Evolutionary conservation across 257 asterid species (phyloP).

Genomic region (Lycium ferocissimum): DNA sequence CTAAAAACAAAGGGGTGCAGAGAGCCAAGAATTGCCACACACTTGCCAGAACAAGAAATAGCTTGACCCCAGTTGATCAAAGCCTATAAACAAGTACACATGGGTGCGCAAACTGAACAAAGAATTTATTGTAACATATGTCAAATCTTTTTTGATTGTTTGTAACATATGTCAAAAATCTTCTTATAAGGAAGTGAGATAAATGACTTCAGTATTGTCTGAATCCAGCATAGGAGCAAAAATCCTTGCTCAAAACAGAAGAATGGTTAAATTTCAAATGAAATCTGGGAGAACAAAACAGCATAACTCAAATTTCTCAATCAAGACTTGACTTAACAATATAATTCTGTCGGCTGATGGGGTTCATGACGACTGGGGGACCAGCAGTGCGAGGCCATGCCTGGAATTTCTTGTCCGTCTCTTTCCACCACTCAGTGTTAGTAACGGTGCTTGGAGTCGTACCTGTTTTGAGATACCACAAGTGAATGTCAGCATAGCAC

Average conservation of each 20-base stretch:
- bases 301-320: constrained; percentile 25
- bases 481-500: constrained; percentile 8
- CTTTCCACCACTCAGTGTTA: constrained; percentile 69
- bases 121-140: not conserved
- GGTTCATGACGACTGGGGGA: constrained; percentile 97
- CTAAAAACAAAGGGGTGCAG: not conserved
- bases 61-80: not conserved
- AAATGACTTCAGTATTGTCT: not conserved
- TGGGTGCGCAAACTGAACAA: not conserved
- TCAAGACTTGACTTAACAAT: constrained; percentile 81
- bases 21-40: not conserved
- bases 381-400: constrained; percentile 99
- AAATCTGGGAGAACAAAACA: not conserved
- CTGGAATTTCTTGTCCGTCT: constrained; percentile 89
- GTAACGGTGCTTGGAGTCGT: constrained; percentile 70
- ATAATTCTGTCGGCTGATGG: constrained; percentile 94
- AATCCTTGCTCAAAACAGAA: constrained; percentile 14
- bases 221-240: not conserved
- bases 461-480: constrained; percentile 50
- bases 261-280: not conserved
- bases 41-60: not conserved
- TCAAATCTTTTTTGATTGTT: constrained; percentile 12
- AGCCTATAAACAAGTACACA: not conserved
- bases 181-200: not conserved
- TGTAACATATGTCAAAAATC: constrained; percentile 2